Evolutionary conservation across 768 basidiomycete genomes (phyloP), one percentile per base, ranked within the genome.

Genomic region (Mycena belliarum): DNA sequence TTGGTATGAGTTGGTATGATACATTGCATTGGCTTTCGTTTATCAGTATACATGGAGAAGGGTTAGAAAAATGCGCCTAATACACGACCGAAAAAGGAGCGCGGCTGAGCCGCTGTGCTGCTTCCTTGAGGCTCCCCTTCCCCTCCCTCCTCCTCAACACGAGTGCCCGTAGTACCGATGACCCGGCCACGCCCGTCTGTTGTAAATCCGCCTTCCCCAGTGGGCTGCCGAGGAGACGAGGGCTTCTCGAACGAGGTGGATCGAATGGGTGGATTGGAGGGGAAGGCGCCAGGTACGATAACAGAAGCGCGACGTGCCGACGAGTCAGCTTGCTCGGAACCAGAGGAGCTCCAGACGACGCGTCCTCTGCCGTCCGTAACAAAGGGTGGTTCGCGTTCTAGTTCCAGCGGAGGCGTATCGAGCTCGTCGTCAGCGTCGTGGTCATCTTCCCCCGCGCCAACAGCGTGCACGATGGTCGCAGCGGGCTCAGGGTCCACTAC

Each of bases 291-390:
- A 15, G 50, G 58, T 3, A 59, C 20, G 20, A 41, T 33, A 15
- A 29, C 46, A 33, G 53, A 46, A 26, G 49, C 43, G 15, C 47
- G 55, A 11, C 52, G 45, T 11, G 49, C 44, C 41, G 60, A 33
- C 8, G 64, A 42, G 32, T 23, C 49, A 23, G 52, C 25, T 65
- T 28, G 57, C 20, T 46, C 28, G 46, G 45, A 25, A 16, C 50
- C 8, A 52, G 70, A 41, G 68, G 74, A 33, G 11, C 73, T 79
- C 69, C 78, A 76, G 18, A 86, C 80, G 21, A 86, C 85, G 53
- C 85, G 74, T 10, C 85, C 85, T 44, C 86, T 76, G 25, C 85
- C 85, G 67, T 87, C 86, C 15, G 86, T 87, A 56, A 84, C 74
- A 64, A 86, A 87, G 8, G 81, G 79, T 28, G 83, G 82, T 26